Percentiles rank a stretch among this genome's conserved stretches.
These are phyloP conservation scores for Sphenostylis stenocarpa DNA, from an alignment of 306 rosid genomes.

Conservation along the genomic window DNA sequence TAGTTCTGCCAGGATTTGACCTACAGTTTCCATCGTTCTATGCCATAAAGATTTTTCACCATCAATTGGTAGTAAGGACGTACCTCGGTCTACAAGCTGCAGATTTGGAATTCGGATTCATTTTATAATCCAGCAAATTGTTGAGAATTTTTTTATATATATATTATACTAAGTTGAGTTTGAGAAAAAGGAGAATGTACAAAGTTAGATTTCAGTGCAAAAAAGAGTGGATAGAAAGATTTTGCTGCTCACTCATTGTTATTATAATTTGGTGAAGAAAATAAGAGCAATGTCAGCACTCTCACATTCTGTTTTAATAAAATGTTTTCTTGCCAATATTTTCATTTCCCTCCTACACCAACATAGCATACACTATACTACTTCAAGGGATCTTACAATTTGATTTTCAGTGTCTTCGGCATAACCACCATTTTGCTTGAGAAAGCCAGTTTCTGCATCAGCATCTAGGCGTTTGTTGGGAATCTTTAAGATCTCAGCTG, in stretches of 20 bases:
- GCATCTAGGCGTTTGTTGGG: constrained; percentile 48
- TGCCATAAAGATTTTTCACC: constrained; percentile 32
- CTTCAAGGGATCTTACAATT: constrained; percentile 41
- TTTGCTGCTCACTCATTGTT: not conserved
- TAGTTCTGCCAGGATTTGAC: constrained; percentile 50
- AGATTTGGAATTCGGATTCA: not conserved
- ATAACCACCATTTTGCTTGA: constrained; percentile 39
- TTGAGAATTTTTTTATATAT: not conserved
- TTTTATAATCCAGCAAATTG: not conserved
- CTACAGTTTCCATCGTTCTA: constrained; percentile 31
- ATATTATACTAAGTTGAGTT: not conserved
- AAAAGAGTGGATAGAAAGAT: not conserved
- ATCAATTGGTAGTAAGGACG: constrained; percentile 7
- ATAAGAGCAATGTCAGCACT: not conserved
- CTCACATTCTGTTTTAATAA: not conserved
- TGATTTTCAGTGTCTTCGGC: constrained; percentile 42
- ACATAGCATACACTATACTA: not conserved
- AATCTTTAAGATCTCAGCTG: constrained; percentile 35
- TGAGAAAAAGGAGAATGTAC: not conserved
- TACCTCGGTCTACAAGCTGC: constrained; percentile 45
- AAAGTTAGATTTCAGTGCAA: not conserved
- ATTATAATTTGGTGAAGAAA: not conserved
- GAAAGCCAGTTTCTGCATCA: constrained; percentile 52
- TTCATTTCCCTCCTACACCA: not conserved
- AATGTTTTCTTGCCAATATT: not conserved